A percentile compares a stretch with the other conserved stretches of the same genome.
Evolutionary conservation across 73 alveolate species (phyloP).

Genomic region (Paraurostyla sp.): DNA sequence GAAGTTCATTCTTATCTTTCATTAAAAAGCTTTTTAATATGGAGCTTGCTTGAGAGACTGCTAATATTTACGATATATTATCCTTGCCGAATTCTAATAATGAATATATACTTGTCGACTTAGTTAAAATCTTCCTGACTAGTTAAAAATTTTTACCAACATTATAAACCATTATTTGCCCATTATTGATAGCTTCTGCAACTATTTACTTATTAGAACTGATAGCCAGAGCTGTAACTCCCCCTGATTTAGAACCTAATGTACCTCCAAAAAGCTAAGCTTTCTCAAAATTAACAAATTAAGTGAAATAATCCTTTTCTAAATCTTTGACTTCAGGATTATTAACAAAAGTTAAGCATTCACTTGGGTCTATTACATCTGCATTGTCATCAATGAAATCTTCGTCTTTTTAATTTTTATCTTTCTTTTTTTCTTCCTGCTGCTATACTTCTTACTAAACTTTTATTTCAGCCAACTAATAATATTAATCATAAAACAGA

Average conservation of each 20-base stretch:
- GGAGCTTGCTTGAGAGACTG: conserved; percentile 34
- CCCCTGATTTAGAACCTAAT: conserved; percentile 49
- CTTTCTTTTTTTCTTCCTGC: conserved; percentile 43
- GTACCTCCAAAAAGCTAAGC: conserved; percentile 67
- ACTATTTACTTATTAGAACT: conserved; percentile 60
- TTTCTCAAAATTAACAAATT: conserved; percentile 18
- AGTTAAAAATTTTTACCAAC: neutral
- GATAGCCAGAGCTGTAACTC: conserved; percentile 55
- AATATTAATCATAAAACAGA: neutral
- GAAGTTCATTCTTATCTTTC: conserved; percentile 50
- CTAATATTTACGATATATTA: conserved; percentile 55
- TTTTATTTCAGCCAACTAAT: conserved; percentile 18
- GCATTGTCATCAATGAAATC: conserved; percentile 69
- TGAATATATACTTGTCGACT: conserved; percentile 9
- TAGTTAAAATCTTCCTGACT: conserved; percentile 36
- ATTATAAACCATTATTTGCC: conserved; percentile 64
- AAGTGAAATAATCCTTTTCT: conserved; percentile 62
- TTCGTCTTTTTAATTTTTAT: conserved; percentile 35
- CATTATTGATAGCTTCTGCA: conserved; percentile 64
- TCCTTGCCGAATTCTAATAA: conserved; percentile 46
- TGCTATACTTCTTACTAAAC: neutral
- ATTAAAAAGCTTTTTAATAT: conserved; percentile 4
- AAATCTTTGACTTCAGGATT: conserved; percentile 15
- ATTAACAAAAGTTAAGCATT: conserved; percentile 13
- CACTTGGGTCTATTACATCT: conserved; percentile 63